A percentile compares a stretch with the other conserved stretches of the same genome.
Conservation (phyloP, 1,284 basidiomycete genomes). For the Tilletia walkeri region DNA sequence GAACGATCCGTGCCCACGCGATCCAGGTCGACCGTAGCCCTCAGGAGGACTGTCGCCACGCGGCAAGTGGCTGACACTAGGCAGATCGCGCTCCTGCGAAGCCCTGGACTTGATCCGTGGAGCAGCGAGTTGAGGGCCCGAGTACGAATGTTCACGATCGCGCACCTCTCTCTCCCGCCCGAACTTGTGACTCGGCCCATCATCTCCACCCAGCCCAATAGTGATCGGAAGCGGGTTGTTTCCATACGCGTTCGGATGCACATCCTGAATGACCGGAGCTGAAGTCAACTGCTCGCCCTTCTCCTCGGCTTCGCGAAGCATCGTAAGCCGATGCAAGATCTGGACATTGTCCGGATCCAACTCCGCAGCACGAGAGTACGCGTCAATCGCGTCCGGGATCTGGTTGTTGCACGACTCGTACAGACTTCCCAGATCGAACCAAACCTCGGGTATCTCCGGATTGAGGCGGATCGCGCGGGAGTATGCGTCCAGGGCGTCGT, state of each 20-base stretch:
- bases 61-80: slow-evolving; percentile 35
- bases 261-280: slow-evolving; percentile 87
- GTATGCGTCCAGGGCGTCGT: slow-evolving; percentile 96
- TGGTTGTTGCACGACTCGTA: slow-evolving; percentile 99
- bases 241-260: slow-evolving; percentile 84
- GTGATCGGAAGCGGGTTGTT: slow-evolving; percentile 24
- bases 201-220: background rate
- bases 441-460: slow-evolving; percentile 97
- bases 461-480: slow-evolving; percentile 97
- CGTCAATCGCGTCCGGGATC: slow-evolving; percentile 96
- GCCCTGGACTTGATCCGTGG: slow-evolving; percentile 25
- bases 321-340: slow-evolving; percentile 48
- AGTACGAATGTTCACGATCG: slow-evolving; percentile 14
- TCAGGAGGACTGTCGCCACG: slow-evolving; percentile 35
- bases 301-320: slow-evolving; percentile 76
- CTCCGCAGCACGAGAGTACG: slow-evolving; percentile 63
- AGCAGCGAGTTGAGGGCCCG: slow-evolving; percentile 36
- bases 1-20: slow-evolving; percentile 4
- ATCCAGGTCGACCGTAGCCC: slow-evolving; percentile 29
- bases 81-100: slow-evolving; percentile 34
- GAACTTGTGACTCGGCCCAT: background rate
- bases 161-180: background rate
- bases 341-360: slow-evolving; percentile 50
- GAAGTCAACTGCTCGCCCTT: slow-evolving; percentile 72
- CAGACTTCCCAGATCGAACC: slow-evolving; percentile 94